Base-by-base conservation (phyloP, 2,329 filamentous ascomycete genomes). In the Fusarium palustre region DNA sequence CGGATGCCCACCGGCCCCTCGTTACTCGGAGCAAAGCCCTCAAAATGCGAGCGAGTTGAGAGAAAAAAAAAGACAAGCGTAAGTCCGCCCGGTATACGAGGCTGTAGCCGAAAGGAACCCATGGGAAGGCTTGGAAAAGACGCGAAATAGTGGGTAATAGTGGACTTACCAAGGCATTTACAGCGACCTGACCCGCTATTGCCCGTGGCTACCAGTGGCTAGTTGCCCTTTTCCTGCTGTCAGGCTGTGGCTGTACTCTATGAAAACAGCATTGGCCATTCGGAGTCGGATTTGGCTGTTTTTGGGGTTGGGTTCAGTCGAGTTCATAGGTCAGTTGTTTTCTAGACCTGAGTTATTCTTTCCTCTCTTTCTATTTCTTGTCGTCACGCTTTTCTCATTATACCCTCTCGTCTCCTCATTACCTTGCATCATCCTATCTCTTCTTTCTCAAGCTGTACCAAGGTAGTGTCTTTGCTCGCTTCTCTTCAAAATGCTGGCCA, bases 401-500 rank as follows among this genome's bases (percentile, higher is more conserved):
- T 64, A 64, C 59, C 31, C 60, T 64, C 60, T 56, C 24, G 36
- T 56, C 58, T 58, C 68, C 66, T 63, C 61, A 63, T 33, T 45
- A 30, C 68, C 66, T 71, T 57, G 59, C 66, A 60, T 64, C 57
- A 54, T 60, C 58, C 66, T 61, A 48, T 54, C 70, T 66, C 65
- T 74, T 66, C 62, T 60, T 42, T 34, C 36, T 49, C 54, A 50
- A 74, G 55, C 67, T 61, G 52, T 58, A 57, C 38, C 36, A 56
- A 56, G 58, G 61, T 55, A 55, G 49, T 62, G 56, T 54, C 45
- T 56, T 48, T 64, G 58, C 50, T 66, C 57, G 61, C 66, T 71
- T 67, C 68, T 59, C 72, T 74, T 82, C 86, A 91, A 80, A 78
- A 97, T 97, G 94, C 86, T 97, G 83, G 90, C 92, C 83, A 85